These are phyloP conservation scores for Tolypocladium album DNA, from an alignment of 2,329 filamentous ascomycete species.

Conservation along the genomic window DNA sequence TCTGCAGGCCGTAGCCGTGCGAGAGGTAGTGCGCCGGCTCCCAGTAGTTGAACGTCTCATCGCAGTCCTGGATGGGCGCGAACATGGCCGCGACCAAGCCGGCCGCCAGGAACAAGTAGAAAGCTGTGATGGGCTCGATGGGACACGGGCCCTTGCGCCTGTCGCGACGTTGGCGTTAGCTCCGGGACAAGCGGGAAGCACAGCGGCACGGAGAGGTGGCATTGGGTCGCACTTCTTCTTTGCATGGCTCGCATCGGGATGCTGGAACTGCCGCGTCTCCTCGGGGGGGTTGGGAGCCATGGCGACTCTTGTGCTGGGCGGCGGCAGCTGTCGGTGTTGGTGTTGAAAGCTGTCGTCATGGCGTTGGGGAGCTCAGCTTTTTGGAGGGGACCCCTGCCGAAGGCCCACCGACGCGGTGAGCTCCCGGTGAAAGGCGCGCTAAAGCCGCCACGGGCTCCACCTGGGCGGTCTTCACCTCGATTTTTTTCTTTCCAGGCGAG, in stretches of 20 bases:
- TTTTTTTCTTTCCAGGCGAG: conserved; percentile 17
- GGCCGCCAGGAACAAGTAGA: conserved; percentile 68
- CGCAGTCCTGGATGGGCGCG: conserved; percentile 92
- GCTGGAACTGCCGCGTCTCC: conserved; percentile 28
- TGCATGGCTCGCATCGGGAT: conserved; percentile 38
- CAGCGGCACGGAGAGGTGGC: neutral
- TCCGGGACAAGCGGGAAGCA: neutral
- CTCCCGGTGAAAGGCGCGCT: neutral
- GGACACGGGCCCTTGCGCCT: conserved; percentile 46
- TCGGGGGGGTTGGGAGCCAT: conserved; percentile 28
- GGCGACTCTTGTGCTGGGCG: conserved; percentile 8
- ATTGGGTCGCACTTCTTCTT: conserved; percentile 34
- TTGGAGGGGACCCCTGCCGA: conserved; percentile 7
- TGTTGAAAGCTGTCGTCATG: conserved; percentile 13
- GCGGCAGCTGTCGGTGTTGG: conserved; percentile 5
- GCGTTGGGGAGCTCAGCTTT: conserved; percentile 13
- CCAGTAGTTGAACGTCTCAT: conserved; percentile 99
- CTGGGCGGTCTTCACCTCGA: conserved; percentile 16
- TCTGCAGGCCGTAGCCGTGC: conserved; percentile 88
- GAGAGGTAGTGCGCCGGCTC: conserved; percentile 90
- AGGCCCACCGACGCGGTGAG: neutral
- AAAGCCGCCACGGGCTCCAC: conserved; percentile 6
- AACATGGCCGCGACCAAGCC: conserved; percentile 69
- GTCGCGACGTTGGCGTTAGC: conserved; percentile 1
- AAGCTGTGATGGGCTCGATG: conserved; percentile 63